Evolutionary conservation across 2,329 filamentous ascomycete species (phyloP).

Genomic region (Aspergillus terreus): DNA sequence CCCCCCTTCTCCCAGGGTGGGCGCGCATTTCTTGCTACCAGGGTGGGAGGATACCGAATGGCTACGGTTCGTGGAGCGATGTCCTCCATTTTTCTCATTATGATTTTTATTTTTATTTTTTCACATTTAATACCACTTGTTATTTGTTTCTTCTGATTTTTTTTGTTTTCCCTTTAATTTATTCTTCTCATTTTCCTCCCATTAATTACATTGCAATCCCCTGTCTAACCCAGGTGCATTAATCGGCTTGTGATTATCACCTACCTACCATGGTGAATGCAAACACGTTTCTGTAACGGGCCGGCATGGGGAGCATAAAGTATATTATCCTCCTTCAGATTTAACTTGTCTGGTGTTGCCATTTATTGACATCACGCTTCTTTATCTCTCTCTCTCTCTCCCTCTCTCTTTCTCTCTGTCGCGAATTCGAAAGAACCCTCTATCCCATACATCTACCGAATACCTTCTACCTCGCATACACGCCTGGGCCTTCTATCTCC

Average conservation of each 20-base stretch:
- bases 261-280: constrained; percentile 14
- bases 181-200: constrained; percentile 4
- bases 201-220: constrained; percentile 8
- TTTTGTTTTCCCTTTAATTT: not conserved
- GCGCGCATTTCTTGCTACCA: not conserved
- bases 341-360: not conserved
- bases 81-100: not conserved
- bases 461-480: too few relatives aligned
- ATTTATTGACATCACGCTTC: not conserved
- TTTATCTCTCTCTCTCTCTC: not conserved
- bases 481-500: too few relatives aligned
- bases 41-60: not conserved
- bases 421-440: too few relatives aligned
- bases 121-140: not conserved
- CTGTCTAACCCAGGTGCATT: constrained; percentile 16
- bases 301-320: constrained; percentile 13
- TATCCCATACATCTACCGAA: too few relatives aligned
- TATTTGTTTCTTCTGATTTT: not conserved
- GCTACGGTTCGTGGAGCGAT: not conserved
- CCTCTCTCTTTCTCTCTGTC: not conserved
- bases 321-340: not conserved
- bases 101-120: not conserved
- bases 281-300: constrained; percentile 15
- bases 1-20: not conserved
- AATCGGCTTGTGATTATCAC: constrained; percentile 21